Evolutionary conservation across 169 alveolate species (phyloP).

Genomic region (Plasmodium gaboni): DNA sequence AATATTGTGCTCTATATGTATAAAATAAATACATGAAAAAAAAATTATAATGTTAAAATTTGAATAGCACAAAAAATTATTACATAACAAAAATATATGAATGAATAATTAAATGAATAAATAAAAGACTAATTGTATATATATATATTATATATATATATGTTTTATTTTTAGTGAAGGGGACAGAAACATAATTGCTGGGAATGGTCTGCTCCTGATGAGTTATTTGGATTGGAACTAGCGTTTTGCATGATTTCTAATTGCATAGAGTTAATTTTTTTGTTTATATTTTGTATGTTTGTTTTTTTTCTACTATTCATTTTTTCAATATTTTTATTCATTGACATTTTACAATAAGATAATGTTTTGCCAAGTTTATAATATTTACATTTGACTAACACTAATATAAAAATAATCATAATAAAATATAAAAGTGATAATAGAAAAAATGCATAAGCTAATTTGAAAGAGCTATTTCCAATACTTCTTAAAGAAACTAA

Average conservation of each 20-base stretch:
- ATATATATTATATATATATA: background rate
- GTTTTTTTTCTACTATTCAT: conserved; percentile 15
- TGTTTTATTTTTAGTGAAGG: conserved; percentile 15
- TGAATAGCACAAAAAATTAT: background rate
- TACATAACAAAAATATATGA: too few relatives aligned
- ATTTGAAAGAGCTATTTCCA: conserved; percentile 36
- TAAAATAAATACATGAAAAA: background rate
- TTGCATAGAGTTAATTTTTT: background rate
- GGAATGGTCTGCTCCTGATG: background rate
- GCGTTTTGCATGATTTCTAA: background rate
- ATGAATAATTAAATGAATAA: too few relatives aligned
- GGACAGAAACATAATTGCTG: conserved; percentile 29
- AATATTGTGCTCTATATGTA: background rate
- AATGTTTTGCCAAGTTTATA: conserved; percentile 41
- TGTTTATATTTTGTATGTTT: background rate
- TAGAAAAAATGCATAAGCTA: conserved; percentile 41
- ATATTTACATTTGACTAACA: conserved; percentile 12
- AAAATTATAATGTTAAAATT: too few relatives aligned
- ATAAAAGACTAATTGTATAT: too few relatives aligned
- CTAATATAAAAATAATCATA: conserved; percentile 13
- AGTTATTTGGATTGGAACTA: background rate
- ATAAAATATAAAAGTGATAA: conserved; percentile 29
- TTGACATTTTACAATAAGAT: conserved; percentile 26
- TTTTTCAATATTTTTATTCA: conserved; percentile 5
- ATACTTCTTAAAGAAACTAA: conserved; percentile 25